Base-by-base conservation (phyloP, 1,284 basidiomycete species). In the Cutaneotrichosporon cavernicola region DNA sequence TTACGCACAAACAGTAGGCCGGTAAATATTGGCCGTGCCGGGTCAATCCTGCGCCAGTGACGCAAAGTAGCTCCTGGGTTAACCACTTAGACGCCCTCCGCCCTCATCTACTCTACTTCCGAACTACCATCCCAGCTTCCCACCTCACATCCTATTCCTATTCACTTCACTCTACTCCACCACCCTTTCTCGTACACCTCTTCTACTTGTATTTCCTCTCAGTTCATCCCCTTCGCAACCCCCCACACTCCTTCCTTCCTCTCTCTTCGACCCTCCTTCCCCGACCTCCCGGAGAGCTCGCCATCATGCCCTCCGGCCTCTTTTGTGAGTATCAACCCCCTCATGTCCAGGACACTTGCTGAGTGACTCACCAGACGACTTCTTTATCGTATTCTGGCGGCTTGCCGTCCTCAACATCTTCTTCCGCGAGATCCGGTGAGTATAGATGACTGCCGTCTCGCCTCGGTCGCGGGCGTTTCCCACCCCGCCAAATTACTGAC, bases 341-440 rank as follows among this genome's bases (percentile, higher is more conserved):
- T 9, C 16, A n/a, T 18, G 18, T 18, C 4, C 21, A 43, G 36
- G 38, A 38, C 36, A 43, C 38, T 30, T 56, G 55, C 55, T 56
- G 18, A 56, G 34, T 52, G 52, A 58, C 56, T 59, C 52, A 22
- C 26, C 69, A 79, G 76, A 76, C 65, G 76, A 79, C 60, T 62
- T 80, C 14, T 68, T 79, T 64, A 73, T 81, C 58, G 56, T 81
- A 62, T 81, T 81, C 69, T 81, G 91, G 91, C 84, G 89, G 64
- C 83, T 88, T 26, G 64, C 50, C 40, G 86, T 99, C 67, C 92
- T 91, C 73, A 92, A 92, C 81, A 89, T 99, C 72, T 99, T 99
- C 85, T 99, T 99, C 84, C 85, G 97, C 67, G 96, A 99, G 82
- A 90, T 99, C 73, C 86, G 95, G 77, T 75, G 32, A 52, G 76